phyloP scores from a whole-genome alignment of 1,284 basidiomycete species.

The Cryptococcus neoformans region DNA sequence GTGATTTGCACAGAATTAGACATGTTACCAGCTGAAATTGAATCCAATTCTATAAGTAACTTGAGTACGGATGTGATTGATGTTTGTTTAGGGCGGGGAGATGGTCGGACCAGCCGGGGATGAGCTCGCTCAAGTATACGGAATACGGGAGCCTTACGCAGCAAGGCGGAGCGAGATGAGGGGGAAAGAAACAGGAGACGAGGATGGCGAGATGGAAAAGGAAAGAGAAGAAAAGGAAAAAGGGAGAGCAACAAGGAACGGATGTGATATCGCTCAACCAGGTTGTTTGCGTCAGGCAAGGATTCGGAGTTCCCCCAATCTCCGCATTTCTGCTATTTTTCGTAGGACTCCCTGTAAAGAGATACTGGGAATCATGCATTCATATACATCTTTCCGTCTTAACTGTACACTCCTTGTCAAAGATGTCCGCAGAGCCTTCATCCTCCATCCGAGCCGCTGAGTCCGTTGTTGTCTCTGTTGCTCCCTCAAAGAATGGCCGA shows the following conservation, averaged over 20 bases:
- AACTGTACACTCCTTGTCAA: no score
- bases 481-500: slow-evolving; percentile 35
- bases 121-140: neutral
- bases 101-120: slow-evolving; percentile 3
- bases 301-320: neutral
- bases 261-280: slow-evolving; percentile 1
- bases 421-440: no score
- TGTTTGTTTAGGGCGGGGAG: neutral
- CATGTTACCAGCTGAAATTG: slow-evolving; percentile 1
- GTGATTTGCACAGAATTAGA: slow-evolving; percentile 16
- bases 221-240: neutral
- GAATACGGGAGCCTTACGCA: no score
- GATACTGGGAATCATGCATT: no score
- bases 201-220: neutral
- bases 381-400: no score
- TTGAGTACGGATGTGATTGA: neutral
- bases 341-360: no score
- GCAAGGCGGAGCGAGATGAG: neutral
- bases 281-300: neutral
- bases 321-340: slow-evolving; percentile 2
- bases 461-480: slow-evolving; percentile 15
- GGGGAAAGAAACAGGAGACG: neutral
- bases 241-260: neutral
- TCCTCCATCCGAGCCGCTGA: no score
- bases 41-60: neutral